Conservation (phyloP, 371 early-diverging fungal species). For the Zancudomyces culisetae region DNA sequence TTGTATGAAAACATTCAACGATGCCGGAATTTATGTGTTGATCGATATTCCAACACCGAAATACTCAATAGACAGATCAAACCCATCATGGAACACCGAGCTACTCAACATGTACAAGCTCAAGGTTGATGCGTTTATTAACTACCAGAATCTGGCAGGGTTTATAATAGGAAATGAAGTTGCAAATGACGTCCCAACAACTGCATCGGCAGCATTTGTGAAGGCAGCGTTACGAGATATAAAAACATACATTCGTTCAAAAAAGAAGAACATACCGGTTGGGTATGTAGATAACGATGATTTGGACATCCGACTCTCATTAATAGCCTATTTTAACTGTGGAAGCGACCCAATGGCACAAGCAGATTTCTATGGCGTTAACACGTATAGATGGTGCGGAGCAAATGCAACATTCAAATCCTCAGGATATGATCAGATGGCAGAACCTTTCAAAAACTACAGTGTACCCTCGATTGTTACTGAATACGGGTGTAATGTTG, state of each 20-base stretch:
- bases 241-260: conserved; percentile 34
- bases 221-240: conserved; percentile 53
- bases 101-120: conserved; percentile 33
- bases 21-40: conserved; percentile 48
- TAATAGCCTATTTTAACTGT: conserved; percentile 53
- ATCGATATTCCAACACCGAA: conserved; percentile 44
- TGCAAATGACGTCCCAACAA: conserved; percentile 41
- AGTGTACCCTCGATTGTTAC: conserved; percentile 22
- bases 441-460: conserved; percentile 19
- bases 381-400: conserved; percentile 28
- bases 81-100: conserved; percentile 40
- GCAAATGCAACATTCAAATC: conserved; percentile 14
- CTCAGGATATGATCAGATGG: conserved; percentile 20
- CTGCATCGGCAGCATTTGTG: conserved; percentile 46
- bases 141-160: conserved; percentile 41
- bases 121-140: conserved; percentile 43
- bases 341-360: conserved; percentile 34
- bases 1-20: conserved; percentile 50
- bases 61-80: conserved; percentile 39
- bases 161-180: conserved; percentile 72
- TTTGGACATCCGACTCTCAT: conserved; percentile 38
- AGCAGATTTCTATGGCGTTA: conserved; percentile 52
- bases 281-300: conserved; percentile 70
- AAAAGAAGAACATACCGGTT: conserved; percentile 38
- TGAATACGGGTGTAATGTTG: conserved; percentile 26